Conservation (phyloP, 2,329 filamentous ascomycete genomes). For the Zymoseptoria crescenta region DNA sequence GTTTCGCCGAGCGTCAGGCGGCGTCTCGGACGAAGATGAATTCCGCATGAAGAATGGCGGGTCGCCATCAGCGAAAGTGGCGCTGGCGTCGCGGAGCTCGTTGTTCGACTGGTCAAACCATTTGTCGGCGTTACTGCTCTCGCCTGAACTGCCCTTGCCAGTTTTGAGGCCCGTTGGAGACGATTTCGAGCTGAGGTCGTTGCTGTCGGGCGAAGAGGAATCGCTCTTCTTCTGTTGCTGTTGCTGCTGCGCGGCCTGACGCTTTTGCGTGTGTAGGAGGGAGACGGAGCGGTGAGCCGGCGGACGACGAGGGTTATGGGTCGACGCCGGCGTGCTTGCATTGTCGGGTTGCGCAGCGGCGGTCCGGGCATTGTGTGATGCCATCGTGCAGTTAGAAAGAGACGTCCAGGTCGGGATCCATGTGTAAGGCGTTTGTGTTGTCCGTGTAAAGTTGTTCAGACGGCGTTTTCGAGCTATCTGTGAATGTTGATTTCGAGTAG, state of each 20-base stretch:
- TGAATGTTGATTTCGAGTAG: no score
- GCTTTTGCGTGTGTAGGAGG: conserved; percentile 34
- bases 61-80: conserved; percentile 37
- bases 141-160: conserved; percentile 38
- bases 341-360: no score
- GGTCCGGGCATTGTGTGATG: no score
- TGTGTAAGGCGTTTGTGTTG: no score
- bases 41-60: conserved; percentile 35
- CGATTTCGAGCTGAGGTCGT: neutral
- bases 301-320: conserved; percentile 29
- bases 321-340: neutral
- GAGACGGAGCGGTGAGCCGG: conserved; percentile 41
- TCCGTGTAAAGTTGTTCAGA: no score
- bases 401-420: no score
- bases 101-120: conserved; percentile 49
- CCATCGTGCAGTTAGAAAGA: no score
- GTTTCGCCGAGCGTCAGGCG: conserved; percentile 26
- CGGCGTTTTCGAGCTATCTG: no score
- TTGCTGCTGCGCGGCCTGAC: conserved; percentile 7
- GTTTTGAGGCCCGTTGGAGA: conserved; percentile 37
- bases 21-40: conserved; percentile 35
- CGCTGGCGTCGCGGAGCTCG: conserved; percentile 33
- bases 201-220: conserved; percentile 12
- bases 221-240: conserved; percentile 13
- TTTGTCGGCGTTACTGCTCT: conserved; percentile 45